phyloP scores from a whole-genome alignment of 2,329 filamentous ascomycete species.

The Raffaelea albimanens region DNA sequence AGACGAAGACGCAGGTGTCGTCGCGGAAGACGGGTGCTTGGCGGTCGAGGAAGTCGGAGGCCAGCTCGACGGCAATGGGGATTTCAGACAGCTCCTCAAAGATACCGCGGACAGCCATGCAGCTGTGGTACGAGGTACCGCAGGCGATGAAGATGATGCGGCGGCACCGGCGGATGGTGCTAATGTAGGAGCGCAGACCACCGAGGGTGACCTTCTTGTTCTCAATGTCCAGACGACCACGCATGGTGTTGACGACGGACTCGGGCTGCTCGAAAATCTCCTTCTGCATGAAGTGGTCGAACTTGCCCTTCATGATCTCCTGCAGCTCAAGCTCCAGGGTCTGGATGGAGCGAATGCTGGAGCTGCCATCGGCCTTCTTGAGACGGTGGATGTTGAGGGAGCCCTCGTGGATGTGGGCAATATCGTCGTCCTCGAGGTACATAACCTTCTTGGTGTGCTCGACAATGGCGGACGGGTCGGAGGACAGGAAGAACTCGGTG shows the following conservation, averaged over 20 bases:
- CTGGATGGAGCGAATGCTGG: conserved; percentile 96
- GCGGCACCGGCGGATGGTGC: conserved; percentile 90
- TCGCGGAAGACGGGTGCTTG: conserved; percentile 98
- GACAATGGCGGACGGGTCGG: conserved; percentile 94
- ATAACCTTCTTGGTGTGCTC: conserved; percentile 99
- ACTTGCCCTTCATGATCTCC: conserved; percentile 99
- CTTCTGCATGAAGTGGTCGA: conserved; percentile 99
- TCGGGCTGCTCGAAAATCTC: conserved; percentile 99
- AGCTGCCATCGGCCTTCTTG: conserved; percentile 91
- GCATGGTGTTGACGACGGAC: conserved; percentile 99
- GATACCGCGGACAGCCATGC: conserved; percentile 96
- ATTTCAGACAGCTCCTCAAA: conserved; percentile 99
- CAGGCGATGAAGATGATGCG: conserved; percentile 99
- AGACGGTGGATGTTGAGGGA: conserved; percentile 98
- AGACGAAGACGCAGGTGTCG: conserved; percentile 97
- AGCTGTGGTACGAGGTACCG: conserved; percentile 96
- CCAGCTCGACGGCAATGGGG: conserved; percentile 91
- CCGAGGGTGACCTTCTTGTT: conserved; percentile 95
- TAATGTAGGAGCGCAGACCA: conserved; percentile 91
- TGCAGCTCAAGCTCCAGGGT: conserved; percentile 97
- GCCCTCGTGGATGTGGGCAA: conserved; percentile 98
- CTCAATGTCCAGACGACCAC: conserved; percentile 86
- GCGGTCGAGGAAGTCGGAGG: conserved; percentile 95
- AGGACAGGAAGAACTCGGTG: conserved; percentile 98
- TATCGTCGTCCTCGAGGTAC: conserved; percentile 98